These are phyloP conservation scores for Alternaria sp. DNA, from an alignment of 2,329 filamentous ascomycete genomes.

Conservation along the genomic window DNA sequence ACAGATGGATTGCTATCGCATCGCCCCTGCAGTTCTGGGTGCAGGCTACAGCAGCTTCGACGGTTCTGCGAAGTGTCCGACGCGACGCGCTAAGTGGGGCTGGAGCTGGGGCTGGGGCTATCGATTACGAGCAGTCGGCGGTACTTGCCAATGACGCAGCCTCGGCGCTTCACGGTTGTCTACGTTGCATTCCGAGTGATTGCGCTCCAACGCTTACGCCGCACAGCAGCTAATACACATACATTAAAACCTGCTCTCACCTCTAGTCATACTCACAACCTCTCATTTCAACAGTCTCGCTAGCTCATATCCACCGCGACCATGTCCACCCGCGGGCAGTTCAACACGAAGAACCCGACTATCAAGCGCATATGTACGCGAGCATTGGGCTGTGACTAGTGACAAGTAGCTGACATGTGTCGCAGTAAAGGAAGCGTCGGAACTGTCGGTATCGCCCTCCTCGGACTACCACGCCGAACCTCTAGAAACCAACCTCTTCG, in stretches of 20 bases:
- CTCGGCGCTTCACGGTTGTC: slow-evolving; percentile 4
- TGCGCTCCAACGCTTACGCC: neutral
- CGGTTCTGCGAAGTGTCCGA: neutral
- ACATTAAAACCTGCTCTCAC: neutral
- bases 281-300: neutral
- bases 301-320: neutral
- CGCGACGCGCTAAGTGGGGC: neutral
- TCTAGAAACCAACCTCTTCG: slow-evolving; percentile 88
- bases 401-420: slow-evolving; percentile 25
- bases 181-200: slow-evolving; percentile 10
- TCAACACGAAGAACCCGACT: slow-evolving; percentile 81
- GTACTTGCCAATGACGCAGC: slow-evolving; percentile 5
- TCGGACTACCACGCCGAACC: slow-evolving; percentile 85
- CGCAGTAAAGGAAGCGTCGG: slow-evolving; percentile 85
- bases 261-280: neutral
- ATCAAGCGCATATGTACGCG: slow-evolving; percentile 79
- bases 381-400: neutral
- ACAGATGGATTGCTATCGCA: neutral
- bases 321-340: slow-evolving; percentile 52
- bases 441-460: slow-evolving; percentile 80
- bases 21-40: neutral
- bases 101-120: neutral
- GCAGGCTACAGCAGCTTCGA: neutral
- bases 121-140: slow-evolving; percentile 9
- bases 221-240: neutral